These are phyloP conservation scores for Oryza coarctata DNA, from an alignment of 176 grass and related monocot genomes.

Conservation along the genomic window DNA sequence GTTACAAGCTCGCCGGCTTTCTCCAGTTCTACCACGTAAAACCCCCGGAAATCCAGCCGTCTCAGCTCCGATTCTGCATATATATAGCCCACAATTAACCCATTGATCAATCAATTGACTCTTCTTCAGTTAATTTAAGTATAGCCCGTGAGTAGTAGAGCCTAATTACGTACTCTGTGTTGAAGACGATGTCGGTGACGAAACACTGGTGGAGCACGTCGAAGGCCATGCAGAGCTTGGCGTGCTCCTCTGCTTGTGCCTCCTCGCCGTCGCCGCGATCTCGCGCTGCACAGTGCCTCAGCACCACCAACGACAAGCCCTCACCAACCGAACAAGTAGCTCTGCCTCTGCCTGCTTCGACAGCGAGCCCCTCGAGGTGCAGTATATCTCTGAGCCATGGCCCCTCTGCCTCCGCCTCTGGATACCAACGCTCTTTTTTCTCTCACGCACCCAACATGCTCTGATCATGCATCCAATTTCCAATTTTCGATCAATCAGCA, in stretches of 20 bases:
- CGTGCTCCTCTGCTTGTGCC: slow-evolving; percentile 35
- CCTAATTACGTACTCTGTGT: slow-evolving; percentile 40
- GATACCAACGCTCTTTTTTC: neutral
- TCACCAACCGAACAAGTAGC: neutral
- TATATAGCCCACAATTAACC: too few species aligned
- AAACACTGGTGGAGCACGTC: slow-evolving; percentile 77
- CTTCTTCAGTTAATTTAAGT: too few species aligned
- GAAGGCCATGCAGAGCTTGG: slow-evolving; percentile 44
- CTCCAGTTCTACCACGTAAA: slow-evolving; percentile 56
- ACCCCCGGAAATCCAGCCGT: slow-evolving; percentile 60
- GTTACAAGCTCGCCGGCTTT: slow-evolving; percentile 59
- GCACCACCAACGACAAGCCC: slow-evolving; percentile 39
- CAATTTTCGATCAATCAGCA: too few species aligned
- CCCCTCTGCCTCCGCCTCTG: neutral
- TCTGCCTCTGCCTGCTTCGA: neutral
- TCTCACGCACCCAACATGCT: slow-evolving; percentile 55
- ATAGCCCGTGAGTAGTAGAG: too few species aligned
- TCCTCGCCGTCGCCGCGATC: slow-evolving; percentile 1
- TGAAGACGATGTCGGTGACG: slow-evolving; percentile 62
- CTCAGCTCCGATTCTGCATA: slow-evolving; percentile 48
- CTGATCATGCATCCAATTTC: neutral
- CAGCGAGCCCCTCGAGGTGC: slow-evolving; percentile 28
- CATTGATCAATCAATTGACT: too few species aligned
- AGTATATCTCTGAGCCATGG: slow-evolving; percentile 41
- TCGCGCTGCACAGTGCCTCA: slow-evolving; percentile 23